phyloP scores from a whole-genome alignment of 2,329 filamentous ascomycete species.

The Dactylellina sp. region DNA sequence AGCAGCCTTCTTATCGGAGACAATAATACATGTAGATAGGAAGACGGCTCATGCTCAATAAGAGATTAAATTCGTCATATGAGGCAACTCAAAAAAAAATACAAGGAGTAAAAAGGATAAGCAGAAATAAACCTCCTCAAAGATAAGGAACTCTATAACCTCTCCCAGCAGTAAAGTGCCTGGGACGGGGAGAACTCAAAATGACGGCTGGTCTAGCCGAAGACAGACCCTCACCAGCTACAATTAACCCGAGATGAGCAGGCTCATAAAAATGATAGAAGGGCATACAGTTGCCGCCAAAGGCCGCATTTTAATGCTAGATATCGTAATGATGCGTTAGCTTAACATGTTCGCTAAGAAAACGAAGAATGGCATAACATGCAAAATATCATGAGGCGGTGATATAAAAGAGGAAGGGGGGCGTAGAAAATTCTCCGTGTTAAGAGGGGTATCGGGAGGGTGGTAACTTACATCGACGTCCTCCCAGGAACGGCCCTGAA shows the following conservation, averaged over 20 bases:
- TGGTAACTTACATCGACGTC: constrained; percentile 62
- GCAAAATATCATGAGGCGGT: constrained; percentile 12
- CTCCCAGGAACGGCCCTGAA: constrained; percentile 92
- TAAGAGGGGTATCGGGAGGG: constrained; percentile 4
- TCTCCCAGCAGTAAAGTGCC: not conserved
- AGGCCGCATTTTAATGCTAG: constrained; percentile 44
- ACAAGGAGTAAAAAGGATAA: not conserved
- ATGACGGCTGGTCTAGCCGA: constrained; percentile 12
- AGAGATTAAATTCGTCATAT: not conserved
- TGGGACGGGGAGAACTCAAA: constrained; percentile 17
- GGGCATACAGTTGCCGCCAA: not conserved
- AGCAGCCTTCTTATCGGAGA: not conserved
- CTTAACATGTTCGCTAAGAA: constrained; percentile 9
- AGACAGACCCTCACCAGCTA: not conserved
- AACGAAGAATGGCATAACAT: not conserved
- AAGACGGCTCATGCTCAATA: constrained; percentile 3
- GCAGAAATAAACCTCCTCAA: constrained; percentile 9
- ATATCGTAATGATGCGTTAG: constrained; percentile 33
- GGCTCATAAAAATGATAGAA: constrained; percentile 1
- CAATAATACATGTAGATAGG: not conserved
- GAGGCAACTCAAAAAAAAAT: not conserved
- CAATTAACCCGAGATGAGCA: constrained; percentile 17
- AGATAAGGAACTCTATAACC: not conserved
- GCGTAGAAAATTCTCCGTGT: constrained; percentile 28
- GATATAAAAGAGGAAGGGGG: constrained; percentile 21